Base-by-base conservation (phyloP, 208 protist genomes). In the Crithidia thermophila region DNA sequence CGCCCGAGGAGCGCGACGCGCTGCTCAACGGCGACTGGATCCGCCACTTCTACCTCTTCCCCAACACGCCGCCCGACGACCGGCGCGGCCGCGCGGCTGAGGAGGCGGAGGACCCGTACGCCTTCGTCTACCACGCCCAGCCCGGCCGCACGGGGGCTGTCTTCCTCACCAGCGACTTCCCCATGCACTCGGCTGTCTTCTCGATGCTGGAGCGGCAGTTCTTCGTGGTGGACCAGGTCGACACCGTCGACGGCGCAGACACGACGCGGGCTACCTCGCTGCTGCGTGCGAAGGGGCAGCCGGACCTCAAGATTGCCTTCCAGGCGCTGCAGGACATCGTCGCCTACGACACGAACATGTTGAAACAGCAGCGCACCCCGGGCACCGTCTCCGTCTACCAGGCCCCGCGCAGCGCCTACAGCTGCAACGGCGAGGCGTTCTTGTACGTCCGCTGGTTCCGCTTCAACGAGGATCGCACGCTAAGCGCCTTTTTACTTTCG, bases 381-480 rank as follows among this genome's bases (percentile, higher is more conserved):
- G 88, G 88, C 23, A 86, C 83, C 0, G 67, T 94, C 30, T 90
- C 88, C 1, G 79, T 96, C 9, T 94, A 94, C 63, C 84, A 88
- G 37, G 68, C 87, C 5, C 73, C 91, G 21, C 82, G 81, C 49
- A 92, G 79, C 46, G 79, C 82, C 37, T 79, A 84, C 59, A 82
- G 79, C 23, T 84, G 72, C 57, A 75, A 86, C 23, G 84, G 79
- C 14, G 84, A 88, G 64, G 85, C 88, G 11, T 84, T 91, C 63
- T 53, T 94, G 9, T 96, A 90, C 72, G 84, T 96, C 50, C 91
- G 91, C 23, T 96, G 88, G 88, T 94, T 94, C 69, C 88, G 91
- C 72, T 90, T 87, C 59, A 88, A 82, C 62, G 75, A 75, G 39
- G 82, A 90, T 36, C 76, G 77, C 60, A 82, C 58, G 23, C 59